Conservation (phyloP, 371 early-diverging fungal genomes). For the Enteropsectra breve region DNA sequence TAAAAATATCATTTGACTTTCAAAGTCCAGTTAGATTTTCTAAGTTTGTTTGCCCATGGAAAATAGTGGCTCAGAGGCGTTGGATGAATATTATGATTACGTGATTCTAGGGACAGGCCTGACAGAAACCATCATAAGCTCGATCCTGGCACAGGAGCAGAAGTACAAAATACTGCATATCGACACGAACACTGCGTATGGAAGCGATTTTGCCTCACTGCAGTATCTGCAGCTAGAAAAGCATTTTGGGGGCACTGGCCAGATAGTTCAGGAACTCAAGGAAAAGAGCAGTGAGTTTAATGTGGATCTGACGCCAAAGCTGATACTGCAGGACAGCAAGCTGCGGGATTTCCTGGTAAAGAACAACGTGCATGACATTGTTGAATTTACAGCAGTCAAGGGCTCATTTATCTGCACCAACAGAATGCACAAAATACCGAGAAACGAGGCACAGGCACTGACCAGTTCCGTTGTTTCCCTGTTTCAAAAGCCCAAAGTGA, state of each 20-base stretch:
- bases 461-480: constrained; percentile 75
- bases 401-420: constrained; percentile 84
- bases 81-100: constrained; percentile 37
- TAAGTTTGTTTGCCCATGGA: too few species aligned
- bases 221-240: constrained; percentile 45
- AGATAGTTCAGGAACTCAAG: not conserved
- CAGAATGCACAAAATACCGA: constrained; percentile 81
- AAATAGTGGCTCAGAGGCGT: not conserved
- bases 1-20: too few species aligned
- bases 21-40: too few species aligned
- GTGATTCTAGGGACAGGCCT: constrained; percentile 77
- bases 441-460: constrained; percentile 76
- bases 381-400: constrained; percentile 87
- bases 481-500: constrained; percentile 80
- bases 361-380: constrained; percentile 87
- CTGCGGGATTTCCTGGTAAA: constrained; percentile 67
- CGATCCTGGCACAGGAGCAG: constrained; percentile 84
- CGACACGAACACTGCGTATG: constrained; percentile 94
- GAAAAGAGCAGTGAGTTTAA: constrained; percentile 77
- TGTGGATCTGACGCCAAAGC: constrained; percentile 96
- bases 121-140: constrained; percentile 95
- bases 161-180: constrained; percentile 85
- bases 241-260: constrained; percentile 22
- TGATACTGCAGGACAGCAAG: constrained; percentile 91
- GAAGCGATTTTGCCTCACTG: constrained; percentile 67